phyloP scores from a whole-genome alignment of 139 green algal species.

The Chlamydomonas sphaeroides region DNA sequence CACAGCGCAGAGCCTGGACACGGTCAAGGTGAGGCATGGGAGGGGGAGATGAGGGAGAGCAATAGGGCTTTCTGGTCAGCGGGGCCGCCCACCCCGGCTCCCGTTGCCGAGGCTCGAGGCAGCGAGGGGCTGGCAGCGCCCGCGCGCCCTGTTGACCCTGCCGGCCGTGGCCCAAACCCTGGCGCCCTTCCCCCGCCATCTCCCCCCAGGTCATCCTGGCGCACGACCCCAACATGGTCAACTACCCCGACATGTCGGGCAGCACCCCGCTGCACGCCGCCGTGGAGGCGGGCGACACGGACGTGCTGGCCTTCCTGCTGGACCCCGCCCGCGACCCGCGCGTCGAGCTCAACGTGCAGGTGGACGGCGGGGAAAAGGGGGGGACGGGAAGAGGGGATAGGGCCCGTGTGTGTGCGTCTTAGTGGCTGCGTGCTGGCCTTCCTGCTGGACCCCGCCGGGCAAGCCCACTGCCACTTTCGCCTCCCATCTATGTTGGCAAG shows the following conservation, averaged over 20 bases:
- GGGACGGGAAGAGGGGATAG: neutral
- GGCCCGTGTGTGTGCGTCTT: too few relatives aligned
- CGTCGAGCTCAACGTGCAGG: slow-evolving; percentile 41
- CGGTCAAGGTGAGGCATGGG: slow-evolving; percentile 51
- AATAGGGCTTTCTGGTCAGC: neutral
- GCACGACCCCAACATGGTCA: slow-evolving; percentile 48
- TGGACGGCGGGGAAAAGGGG: neutral
- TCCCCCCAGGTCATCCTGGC: slow-evolving; percentile 54
- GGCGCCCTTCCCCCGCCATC: too few relatives aligned
- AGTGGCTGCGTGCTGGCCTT: neutral
- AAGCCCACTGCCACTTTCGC: too few relatives aligned
- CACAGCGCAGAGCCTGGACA: slow-evolving; percentile 44
- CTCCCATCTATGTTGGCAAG: too few relatives aligned
- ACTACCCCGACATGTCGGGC: slow-evolving; percentile 60
- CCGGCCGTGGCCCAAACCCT: too few relatives aligned
- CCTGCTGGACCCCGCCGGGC: neutral
- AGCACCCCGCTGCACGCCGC: slow-evolving; percentile 67
- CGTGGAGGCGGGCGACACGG: slow-evolving; percentile 39
- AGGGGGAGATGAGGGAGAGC: neutral
- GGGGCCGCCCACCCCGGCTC: too few relatives aligned
- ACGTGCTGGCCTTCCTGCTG: slow-evolving; percentile 55
- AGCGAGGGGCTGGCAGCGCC: too few relatives aligned
- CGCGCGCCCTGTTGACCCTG: too few relatives aligned
- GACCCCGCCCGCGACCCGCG: neutral
- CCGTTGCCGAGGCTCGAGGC: too few relatives aligned